Conservation (phyloP, 768 basidiomycete species). For the Hypholoma sublateritium region DNA sequence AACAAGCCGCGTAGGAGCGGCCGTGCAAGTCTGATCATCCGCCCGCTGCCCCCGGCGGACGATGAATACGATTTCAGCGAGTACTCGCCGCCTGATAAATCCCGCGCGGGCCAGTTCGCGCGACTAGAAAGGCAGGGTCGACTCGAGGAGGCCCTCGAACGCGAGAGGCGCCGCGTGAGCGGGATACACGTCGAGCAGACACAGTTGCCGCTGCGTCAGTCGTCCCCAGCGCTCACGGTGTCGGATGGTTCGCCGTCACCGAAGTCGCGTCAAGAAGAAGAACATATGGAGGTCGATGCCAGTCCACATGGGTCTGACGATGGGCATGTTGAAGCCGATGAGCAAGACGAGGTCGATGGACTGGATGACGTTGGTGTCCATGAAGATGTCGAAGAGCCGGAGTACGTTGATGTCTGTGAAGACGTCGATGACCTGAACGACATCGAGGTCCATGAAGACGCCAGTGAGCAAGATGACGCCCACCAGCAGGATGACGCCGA, state of each 20-base stretch:
- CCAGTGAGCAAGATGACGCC: neutral
- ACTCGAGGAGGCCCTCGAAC: conserved; percentile 31
- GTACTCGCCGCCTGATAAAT: conserved; percentile 18
- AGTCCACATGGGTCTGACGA: conserved; percentile 1
- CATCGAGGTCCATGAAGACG: neutral
- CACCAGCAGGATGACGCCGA: neutral
- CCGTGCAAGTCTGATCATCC: conserved; percentile 17
- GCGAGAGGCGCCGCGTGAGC: conserved; percentile 34
- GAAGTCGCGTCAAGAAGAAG: neutral
- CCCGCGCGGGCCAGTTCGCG: conserved; percentile 25
- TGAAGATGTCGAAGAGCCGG: neutral
- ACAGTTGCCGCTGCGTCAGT: neutral
- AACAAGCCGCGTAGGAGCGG: conserved; percentile 4
- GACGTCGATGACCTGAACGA: neutral
- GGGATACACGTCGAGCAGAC: conserved; percentile 20
- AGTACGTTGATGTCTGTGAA: neutral
- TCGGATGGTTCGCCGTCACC: conserved; percentile 1
- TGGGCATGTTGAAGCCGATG: neutral
- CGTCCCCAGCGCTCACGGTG: neutral
- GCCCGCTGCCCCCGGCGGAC: conserved; percentile 8
- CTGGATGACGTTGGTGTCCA: neutral
- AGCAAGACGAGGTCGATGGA: neutral
- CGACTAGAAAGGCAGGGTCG: conserved; percentile 34
- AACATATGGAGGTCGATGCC: conserved; percentile 5
- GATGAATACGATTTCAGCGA: conserved; percentile 11